phyloP scores from a whole-genome alignment of 495 filamentous ascomycete species.

The Neurospora tetraspora region DNA sequence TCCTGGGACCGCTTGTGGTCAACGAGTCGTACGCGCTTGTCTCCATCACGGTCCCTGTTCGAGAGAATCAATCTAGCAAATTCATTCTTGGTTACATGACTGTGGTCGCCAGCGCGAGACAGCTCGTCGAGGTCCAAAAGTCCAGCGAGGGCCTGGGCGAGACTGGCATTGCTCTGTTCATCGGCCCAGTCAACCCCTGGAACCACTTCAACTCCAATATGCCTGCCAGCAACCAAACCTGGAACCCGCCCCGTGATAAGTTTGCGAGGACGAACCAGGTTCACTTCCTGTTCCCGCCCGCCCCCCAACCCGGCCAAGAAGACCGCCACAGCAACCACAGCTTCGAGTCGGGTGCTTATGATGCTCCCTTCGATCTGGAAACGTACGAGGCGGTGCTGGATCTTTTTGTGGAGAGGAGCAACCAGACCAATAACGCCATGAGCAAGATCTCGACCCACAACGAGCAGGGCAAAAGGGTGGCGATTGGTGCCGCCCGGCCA shows the following conservation, averaged over 20 bases:
- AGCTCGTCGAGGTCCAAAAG: conserved; percentile 46
- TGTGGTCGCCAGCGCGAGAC: conserved; percentile 51
- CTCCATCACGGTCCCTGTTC: conserved; percentile 68
- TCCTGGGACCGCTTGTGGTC: conserved; percentile 58
- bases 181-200: conserved; percentile 52
- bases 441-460: conserved; percentile 57
- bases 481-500: conserved; percentile 62
- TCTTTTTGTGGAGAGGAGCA: conserved; percentile 39
- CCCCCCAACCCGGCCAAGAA: conserved; percentile 17
- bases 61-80: conserved; percentile 46
- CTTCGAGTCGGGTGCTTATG: conserved; percentile 27
- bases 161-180: conserved; percentile 55
- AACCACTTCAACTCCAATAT: conserved; percentile 48
- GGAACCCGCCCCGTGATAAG: conserved; percentile 17
- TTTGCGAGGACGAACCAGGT: conserved; percentile 28
- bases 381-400: conserved; percentile 46
- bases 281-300: conserved; percentile 38
- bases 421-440: conserved; percentile 47
- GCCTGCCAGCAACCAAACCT: conserved; percentile 26
- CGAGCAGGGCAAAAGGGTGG: conserved; percentile 53
- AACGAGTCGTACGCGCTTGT: conserved; percentile 64
- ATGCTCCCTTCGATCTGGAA: conserved; percentile 45
- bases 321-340: conserved; percentile 41
- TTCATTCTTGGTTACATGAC: conserved; percentile 71
- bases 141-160: conserved; percentile 57